These are phyloP conservation scores for Paramecium bursaria DNA, from an alignment of 73 alveolate genomes.

Conservation along the genomic window DNA sequence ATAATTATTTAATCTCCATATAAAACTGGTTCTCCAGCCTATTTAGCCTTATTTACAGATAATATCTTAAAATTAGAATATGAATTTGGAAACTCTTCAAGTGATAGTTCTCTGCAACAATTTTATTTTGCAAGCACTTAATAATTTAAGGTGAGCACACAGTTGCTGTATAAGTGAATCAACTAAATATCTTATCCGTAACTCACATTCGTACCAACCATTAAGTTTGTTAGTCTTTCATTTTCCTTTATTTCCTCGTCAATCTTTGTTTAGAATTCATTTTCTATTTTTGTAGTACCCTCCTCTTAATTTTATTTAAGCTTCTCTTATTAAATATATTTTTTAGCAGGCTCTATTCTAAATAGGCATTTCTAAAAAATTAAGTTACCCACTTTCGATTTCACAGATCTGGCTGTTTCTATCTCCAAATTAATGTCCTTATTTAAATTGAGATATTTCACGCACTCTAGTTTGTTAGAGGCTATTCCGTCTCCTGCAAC, in stretches of 20 bases:
- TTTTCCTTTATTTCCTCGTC: constrained; percentile 26
- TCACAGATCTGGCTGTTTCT: background rate
- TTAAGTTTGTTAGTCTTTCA: constrained; percentile 19
- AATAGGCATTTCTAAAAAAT: constrained; percentile 24
- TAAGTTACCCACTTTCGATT: constrained; percentile 20
- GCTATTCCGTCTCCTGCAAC: constrained; percentile 69
- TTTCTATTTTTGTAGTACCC: background rate
- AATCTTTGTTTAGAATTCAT: constrained; percentile 2
- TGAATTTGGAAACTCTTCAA: constrained; percentile 17
- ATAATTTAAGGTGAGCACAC: constrained; percentile 24
- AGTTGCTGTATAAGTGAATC: constrained; percentile 1
- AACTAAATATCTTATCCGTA: constrained; percentile 51
- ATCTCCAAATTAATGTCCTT: background rate
- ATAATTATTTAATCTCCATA: constrained; percentile 56
- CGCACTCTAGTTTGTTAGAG: constrained; percentile 62
- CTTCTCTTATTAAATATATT: constrained; percentile 29
- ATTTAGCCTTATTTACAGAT: constrained; percentile 20
- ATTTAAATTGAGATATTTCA: constrained; percentile 30
- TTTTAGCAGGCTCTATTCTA: constrained; percentile 14
- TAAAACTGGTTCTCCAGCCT: constrained; percentile 30
- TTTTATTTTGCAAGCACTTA: constrained; percentile 13
- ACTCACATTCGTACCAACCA: constrained; percentile 20
- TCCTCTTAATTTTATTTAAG: background rate
- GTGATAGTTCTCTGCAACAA: constrained; percentile 59
- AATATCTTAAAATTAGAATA: constrained; percentile 41